Evolutionary conservation across 176 grass and related monocot genomes (phyloP).

Genomic region (Poa annua): DNA sequence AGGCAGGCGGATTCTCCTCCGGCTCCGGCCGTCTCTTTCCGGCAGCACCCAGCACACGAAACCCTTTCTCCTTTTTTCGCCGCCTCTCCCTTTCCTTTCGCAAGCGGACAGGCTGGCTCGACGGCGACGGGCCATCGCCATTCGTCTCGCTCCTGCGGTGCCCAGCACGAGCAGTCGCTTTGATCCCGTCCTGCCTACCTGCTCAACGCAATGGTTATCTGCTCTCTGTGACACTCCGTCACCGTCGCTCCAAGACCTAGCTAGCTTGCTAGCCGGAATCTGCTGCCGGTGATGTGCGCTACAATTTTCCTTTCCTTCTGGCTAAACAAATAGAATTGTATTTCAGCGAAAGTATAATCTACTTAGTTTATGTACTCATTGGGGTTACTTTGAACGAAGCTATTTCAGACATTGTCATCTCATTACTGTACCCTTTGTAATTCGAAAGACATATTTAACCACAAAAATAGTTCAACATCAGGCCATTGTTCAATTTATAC

Average conservation of each 20-base stretch:
- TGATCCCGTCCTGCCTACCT: not conserved
- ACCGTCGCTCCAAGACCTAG: not conserved
- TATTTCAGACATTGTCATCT: no score
- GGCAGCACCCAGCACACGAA: conserved; percentile 22
- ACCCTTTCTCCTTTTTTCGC: not conserved
- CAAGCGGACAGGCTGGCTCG: conserved; percentile 57
- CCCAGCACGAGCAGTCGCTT: conserved; percentile 30
- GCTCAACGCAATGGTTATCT: conserved; percentile 51
- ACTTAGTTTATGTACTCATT: no score
- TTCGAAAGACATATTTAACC: no score
- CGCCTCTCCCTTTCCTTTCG: conserved; percentile 15
- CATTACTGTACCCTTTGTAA: no score
- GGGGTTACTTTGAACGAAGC: no score
- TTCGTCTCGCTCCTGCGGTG: conserved; percentile 46
- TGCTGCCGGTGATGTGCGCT: not conserved
- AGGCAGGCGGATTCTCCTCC: not conserved
- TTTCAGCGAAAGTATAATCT: no score
- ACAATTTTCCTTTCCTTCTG: not conserved
- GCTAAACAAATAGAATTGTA: no score
- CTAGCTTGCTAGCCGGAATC: not conserved
- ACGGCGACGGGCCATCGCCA: conserved; percentile 59
- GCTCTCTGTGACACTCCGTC: not conserved
- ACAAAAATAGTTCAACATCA: no score
- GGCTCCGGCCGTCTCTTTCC: conserved; percentile 26
- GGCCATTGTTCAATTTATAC: no score